Percentiles rank a stretch among this genome's conserved stretches.
Conservation (phyloP, 2,329 filamentous ascomycete genomes). For the Nemania abortiva region DNA sequence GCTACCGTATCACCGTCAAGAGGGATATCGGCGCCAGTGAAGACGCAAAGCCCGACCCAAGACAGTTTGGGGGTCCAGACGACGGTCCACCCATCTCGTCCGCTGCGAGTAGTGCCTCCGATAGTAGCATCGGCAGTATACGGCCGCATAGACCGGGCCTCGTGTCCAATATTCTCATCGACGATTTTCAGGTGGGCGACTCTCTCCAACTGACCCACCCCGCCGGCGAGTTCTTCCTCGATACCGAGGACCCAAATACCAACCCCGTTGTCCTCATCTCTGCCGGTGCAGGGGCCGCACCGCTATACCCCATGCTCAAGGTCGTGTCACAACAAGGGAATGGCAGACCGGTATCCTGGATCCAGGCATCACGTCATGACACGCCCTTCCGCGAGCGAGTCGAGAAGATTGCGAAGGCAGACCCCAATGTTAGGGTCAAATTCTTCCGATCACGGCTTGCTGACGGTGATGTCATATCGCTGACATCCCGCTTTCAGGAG, state of each 20-base stretch:
- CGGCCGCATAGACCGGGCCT: constrained; percentile 63
- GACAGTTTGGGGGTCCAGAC: constrained; percentile 27
- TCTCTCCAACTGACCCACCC: constrained; percentile 75
- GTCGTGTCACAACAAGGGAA: constrained; percentile 60
- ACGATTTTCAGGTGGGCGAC: constrained; percentile 71
- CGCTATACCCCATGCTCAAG: constrained; percentile 71
- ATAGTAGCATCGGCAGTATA: constrained; percentile 50
- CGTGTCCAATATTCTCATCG: constrained; percentile 77
- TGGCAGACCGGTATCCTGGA: constrained; percentile 66
- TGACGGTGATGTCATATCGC: constrained; percentile 60
- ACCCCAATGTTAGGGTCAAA: constrained; percentile 56
- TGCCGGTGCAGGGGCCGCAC: constrained; percentile 70
- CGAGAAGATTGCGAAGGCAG: constrained; percentile 55
- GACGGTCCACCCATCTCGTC: constrained; percentile 47
- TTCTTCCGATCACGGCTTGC: constrained; percentile 65
- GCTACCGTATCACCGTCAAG: constrained; percentile 80
- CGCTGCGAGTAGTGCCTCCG: constrained; percentile 50
- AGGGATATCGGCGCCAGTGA: constrained; percentile 67
- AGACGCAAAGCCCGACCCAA: constrained; percentile 42
- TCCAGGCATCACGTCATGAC: constrained; percentile 67
- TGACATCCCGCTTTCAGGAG: constrained; percentile 60
- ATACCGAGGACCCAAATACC: constrained; percentile 56
- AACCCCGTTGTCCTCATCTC: constrained; percentile 71
- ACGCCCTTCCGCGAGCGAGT: constrained; percentile 68
- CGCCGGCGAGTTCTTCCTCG: constrained; percentile 70